These are phyloP conservation scores for Boletellus emodensis DNA, from an alignment of 768 basidiomycete genomes.

Conservation along the genomic window DNA sequence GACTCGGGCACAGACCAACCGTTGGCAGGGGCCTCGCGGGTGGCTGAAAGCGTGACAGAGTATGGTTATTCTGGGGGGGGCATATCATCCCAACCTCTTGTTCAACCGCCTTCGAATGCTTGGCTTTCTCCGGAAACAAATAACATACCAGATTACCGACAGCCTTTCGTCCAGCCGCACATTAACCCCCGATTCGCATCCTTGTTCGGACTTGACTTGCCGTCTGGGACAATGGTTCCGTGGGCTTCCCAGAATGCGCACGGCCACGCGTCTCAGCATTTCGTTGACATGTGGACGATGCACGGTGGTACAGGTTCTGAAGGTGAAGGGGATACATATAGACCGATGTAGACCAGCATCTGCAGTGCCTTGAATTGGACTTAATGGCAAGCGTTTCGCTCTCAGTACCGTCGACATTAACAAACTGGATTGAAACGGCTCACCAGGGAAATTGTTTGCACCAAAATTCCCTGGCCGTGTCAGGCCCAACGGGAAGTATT, in stretches of 20 bases:
- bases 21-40: slow-evolving; percentile 44
- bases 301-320: slow-evolving; percentile 25
- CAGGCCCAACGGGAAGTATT: background rate
- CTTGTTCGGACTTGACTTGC: slow-evolving; percentile 50
- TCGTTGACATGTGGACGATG: slow-evolving; percentile 40
- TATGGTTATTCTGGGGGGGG: slow-evolving; percentile 39
- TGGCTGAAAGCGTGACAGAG: slow-evolving; percentile 40
- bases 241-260: slow-evolving; percentile 16
- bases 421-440: background rate
- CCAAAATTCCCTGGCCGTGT: background rate
- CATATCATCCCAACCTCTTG: slow-evolving; percentile 10
- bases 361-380: slow-evolving; percentile 12
- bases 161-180: slow-evolving; percentile 63
- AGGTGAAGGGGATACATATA: slow-evolving; percentile 25
- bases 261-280: slow-evolving; percentile 18
- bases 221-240: slow-evolving; percentile 21
- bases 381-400: slow-evolving; percentile 14
- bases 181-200: slow-evolving; percentile 80
- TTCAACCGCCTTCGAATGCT: slow-evolving; percentile 9
- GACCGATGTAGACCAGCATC: slow-evolving; percentile 22
- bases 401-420: background rate
- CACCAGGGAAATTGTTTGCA: background rate
- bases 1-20: slow-evolving; percentile 28
- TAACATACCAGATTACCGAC: slow-evolving; percentile 15
- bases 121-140: slow-evolving; percentile 18